Percentiles rank a stretch among this genome's conserved stretches.
Evolutionary conservation across 2,329 filamentous ascomycete genomes (phyloP).

Genomic region (Xylariaceae sp.): DNA sequence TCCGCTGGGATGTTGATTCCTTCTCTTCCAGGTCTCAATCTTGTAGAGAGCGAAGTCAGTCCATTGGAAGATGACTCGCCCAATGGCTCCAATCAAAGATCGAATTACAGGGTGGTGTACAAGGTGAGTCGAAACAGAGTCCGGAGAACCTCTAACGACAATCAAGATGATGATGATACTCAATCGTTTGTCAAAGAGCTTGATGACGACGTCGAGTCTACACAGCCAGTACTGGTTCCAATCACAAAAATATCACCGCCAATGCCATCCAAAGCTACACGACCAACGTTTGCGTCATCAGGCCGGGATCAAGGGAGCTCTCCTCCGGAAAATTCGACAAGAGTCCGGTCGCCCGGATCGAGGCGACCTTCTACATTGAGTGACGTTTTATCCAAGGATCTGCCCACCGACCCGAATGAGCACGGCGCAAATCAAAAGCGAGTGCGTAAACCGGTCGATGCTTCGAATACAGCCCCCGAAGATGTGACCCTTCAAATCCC

Average conservation of each 20-base stretch:
- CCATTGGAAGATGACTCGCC: slow-evolving; percentile 16
- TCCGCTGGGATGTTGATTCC: slow-evolving; percentile 47
- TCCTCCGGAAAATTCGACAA: slow-evolving; percentile 1
- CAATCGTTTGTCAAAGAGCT: slow-evolving; percentile 23
- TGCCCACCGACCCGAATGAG: slow-evolving; percentile 26
- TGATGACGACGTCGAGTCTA: slow-evolving; percentile 18
- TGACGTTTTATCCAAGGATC: slow-evolving; percentile 18
- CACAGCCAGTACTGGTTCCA: slow-evolving; percentile 5
- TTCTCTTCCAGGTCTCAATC: slow-evolving; percentile 55
- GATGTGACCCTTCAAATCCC: slow-evolving; percentile 16
- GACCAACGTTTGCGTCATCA: slow-evolving; percentile 18
- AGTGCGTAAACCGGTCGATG: slow-evolving; percentile 35
- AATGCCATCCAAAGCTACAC: slow-evolving; percentile 24
- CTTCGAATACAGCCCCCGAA: slow-evolving; percentile 19
- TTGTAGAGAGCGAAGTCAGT: slow-evolving; percentile 45
- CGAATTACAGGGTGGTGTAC: slow-evolving; percentile 56
- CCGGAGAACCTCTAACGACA: slow-evolving; percentile 36
- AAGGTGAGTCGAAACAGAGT: slow-evolving; percentile 52
- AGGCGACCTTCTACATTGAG: slow-evolving; percentile 12
- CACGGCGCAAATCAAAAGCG: slow-evolving; percentile 46
- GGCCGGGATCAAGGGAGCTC: slow-evolving; percentile 9
- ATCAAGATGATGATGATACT: slow-evolving; percentile 23
- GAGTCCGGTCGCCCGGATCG: slow-evolving; percentile 13
- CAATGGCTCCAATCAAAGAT: slow-evolving; percentile 21
- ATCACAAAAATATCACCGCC: slow-evolving; percentile 17